Conservation (phyloP, 768 basidiomycete species). For the Trametes coccinea region DNA sequence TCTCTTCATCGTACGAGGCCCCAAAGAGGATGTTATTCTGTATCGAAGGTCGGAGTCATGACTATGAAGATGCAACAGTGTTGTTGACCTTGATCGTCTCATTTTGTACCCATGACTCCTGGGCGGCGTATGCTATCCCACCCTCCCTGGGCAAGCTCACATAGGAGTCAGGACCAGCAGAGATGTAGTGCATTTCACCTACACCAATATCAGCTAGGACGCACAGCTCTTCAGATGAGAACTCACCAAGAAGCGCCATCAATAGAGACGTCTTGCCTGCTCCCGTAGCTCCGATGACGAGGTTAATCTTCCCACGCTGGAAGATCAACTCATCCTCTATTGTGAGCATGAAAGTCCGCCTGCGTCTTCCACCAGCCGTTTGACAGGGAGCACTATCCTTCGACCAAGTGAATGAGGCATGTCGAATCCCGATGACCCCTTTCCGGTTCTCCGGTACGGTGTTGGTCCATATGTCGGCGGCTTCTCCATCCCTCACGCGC, state of each 20-base stretch:
- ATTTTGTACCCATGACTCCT: conserved; percentile 52
- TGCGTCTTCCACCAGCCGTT: conserved; percentile 7
- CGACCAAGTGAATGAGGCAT: conserved; percentile 24
- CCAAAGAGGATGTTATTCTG: conserved; percentile 34
- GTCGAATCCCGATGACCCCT: conserved; percentile 18
- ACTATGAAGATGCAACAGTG: not conserved
- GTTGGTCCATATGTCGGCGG: not conserved
- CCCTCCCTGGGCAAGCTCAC: conserved; percentile 44
- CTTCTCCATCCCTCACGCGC: not conserved
- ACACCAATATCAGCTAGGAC: too few relatives aligned
- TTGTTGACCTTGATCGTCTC: conserved; percentile 42
- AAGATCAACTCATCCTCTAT: conserved; percentile 54
- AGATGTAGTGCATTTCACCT: conserved; percentile 37
- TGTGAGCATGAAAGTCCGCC: conserved; percentile 47
- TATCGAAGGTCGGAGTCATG: not conserved
- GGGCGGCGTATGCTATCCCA: conserved; percentile 49
- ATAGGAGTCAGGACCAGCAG: conserved; percentile 35
- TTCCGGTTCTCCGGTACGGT: conserved; percentile 1
- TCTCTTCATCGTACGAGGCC: conserved; percentile 27
- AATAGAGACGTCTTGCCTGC: conserved; percentile 61
- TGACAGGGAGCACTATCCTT: not conserved
- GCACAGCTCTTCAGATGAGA: too few relatives aligned
- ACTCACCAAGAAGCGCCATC: conserved; percentile 23
- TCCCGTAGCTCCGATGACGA: conserved; percentile 59
- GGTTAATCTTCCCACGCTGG: conserved; percentile 49